Conservation (phyloP, 2,329 filamentous ascomycete species). For the Dactylellina haptotyla region DNA sequence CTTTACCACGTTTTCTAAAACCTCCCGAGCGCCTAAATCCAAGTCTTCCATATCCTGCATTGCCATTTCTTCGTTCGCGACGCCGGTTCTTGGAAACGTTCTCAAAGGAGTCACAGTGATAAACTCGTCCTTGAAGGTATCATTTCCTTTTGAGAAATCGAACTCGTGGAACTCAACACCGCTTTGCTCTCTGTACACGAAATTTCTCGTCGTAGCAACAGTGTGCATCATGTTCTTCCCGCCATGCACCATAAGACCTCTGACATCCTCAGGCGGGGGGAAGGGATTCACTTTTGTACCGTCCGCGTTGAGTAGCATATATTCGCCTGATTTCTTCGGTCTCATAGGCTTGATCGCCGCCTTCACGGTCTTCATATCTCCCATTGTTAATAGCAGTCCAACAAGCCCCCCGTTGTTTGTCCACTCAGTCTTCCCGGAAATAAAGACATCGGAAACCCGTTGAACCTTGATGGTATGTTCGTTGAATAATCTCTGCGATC, state of each 20-base stretch:
- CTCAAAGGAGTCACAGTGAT: conserved; percentile 55
- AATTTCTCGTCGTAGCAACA: conserved; percentile 82
- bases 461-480: conserved; percentile 74
- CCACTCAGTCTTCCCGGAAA: conserved; percentile 83
- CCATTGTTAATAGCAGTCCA: conserved; percentile 84
- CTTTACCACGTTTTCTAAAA: conserved; percentile 23
- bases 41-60: conserved; percentile 34
- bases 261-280: conserved; percentile 47
- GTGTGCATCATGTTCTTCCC: conserved; percentile 81
- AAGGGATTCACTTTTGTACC: conserved; percentile 55
- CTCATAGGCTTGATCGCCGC: conserved; percentile 63
- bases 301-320: conserved; percentile 55
- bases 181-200: conserved; percentile 83
- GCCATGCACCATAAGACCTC: conserved; percentile 75
- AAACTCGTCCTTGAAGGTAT: conserved; percentile 56
- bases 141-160: conserved; percentile 29
- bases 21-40: conserved; percentile 22
- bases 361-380: conserved; percentile 68
- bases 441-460: conserved; percentile 79
- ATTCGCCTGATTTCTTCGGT: conserved; percentile 60
- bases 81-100: conserved; percentile 48
- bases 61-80: conserved; percentile 54
- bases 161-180: conserved; percentile 59
- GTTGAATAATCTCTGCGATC: conserved; percentile 79
- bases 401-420: conserved; percentile 80